Percentiles rank a stretch among this genome's conserved stretches.
These are phyloP conservation scores for Rubus idaeus DNA, from an alignment of 306 rosid genomes.

Conservation along the genomic window DNA sequence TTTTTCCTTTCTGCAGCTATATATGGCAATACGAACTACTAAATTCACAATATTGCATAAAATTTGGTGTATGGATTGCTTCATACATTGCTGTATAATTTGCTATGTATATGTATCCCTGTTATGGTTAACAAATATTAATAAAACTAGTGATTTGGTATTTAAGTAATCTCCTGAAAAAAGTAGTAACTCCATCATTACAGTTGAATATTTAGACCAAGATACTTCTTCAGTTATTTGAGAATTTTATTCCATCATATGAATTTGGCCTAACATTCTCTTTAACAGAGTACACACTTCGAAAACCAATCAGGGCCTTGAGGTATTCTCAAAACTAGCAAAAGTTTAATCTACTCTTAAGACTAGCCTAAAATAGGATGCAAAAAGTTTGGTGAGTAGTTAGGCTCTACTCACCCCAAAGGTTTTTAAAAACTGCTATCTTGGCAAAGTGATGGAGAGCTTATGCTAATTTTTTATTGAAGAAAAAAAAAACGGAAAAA, in stretches of 20 bases:
- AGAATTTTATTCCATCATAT: neutral
- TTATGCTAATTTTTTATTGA: neutral
- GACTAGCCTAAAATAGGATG: neutral
- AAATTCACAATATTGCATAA: too few species aligned
- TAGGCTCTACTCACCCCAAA: neutral
- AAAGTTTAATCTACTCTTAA: neutral
- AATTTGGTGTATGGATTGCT: neutral
- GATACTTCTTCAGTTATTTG: neutral
- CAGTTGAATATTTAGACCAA: neutral
- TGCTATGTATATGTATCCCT: neutral
- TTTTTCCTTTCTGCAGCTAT: neutral
- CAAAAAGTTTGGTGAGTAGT: neutral
- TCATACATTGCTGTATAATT: neutral
- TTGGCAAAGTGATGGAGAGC: neutral
- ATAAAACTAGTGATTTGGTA: neutral
- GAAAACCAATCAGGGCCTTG: neutral
- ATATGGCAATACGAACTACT: too few species aligned
- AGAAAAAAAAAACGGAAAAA: neutral
- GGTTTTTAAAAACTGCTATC: neutral
- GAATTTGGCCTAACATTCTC: neutral
- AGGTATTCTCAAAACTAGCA: neutral
- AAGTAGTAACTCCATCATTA: neutral
- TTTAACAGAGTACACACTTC: neutral
- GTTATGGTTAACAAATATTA: too few species aligned
- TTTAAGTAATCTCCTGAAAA: neutral